Conservation (phyloP, 2,329 filamentous ascomycete genomes). For the Oidium heveae region DNA sequence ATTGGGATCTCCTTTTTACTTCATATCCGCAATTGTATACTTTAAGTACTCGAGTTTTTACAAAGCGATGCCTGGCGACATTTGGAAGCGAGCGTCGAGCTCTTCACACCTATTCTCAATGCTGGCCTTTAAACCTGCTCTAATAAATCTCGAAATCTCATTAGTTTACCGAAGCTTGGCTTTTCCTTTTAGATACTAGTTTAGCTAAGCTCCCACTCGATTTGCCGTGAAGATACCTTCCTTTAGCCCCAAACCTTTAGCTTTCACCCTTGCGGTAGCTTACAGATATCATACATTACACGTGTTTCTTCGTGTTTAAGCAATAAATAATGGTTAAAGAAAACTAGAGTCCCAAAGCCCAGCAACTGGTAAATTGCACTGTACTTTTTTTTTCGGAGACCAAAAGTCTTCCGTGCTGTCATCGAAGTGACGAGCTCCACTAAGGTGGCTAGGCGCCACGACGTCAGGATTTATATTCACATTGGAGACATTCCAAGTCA, state of each 20-base stretch:
- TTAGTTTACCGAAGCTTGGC: neutral
- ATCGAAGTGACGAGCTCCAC: no score
- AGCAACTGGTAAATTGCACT: no score
- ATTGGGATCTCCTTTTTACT: neutral
- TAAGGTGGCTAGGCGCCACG: no score
- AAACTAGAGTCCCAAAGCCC: no score
- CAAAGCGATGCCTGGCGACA: neutral
- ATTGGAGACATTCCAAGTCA: no score
- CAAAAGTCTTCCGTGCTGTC: no score
- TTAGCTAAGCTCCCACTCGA: neutral
- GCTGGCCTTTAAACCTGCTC: neutral
- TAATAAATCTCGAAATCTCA: neutral
- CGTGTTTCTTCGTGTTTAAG: no score
- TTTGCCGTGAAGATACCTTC: neutral
- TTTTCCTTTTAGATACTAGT: neutral
- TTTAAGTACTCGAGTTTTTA: neutral
- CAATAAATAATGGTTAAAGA: no score
- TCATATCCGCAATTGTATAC: neutral
- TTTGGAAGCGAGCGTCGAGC: neutral
- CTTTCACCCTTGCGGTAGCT: neutral
- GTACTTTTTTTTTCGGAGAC: no score
- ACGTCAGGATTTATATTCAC: no score
- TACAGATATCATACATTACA: no score
- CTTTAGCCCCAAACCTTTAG: neutral
- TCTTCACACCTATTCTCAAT: neutral